A percentile compares a stretch with the other conserved stretches of the same genome.
These are phyloP conservation scores for Russula lepida DNA, from an alignment of 768 basidiomycete species.

Conservation along the genomic window DNA sequence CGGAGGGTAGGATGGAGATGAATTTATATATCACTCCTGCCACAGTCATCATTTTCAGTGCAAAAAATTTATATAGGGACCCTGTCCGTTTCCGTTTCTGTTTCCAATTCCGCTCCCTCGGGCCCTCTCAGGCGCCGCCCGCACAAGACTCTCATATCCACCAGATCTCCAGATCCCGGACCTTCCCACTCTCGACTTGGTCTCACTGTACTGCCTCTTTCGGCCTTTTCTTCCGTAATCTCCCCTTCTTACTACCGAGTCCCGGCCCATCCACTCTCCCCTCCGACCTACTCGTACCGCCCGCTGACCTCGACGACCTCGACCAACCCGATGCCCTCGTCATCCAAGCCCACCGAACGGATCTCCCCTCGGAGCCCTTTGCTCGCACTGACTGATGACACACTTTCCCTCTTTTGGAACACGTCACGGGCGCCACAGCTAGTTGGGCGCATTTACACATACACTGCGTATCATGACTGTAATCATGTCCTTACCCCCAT, in stretches of 20 bases:
- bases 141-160: neutral
- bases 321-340: no score
- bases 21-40: constrained; percentile 3
- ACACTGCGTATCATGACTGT: neutral
- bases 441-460: constrained; percentile 2
- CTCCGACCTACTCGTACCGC: neutral
- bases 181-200: neutral
- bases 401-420: no score
- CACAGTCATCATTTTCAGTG: constrained; percentile 3
- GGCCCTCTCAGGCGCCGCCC: neutral
- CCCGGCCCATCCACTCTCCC: neutral
- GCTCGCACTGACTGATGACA: neutral
- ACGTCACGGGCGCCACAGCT: neutral
- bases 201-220: no score
- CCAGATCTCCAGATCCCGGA: constrained; percentile 4
- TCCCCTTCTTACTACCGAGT: neutral
- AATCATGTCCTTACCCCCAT: neutral
- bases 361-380: no score
- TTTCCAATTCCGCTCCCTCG: neutral
- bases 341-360: neutral
- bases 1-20: constrained; percentile 6
- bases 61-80: neutral
- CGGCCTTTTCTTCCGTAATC: neutral
- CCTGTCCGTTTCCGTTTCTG: constrained; percentile 4
- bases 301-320: neutral